Evolutionary conservation across 345 rosid genomes (phyloP).

Genomic region (Eucalyptus melliodora): DNA sequence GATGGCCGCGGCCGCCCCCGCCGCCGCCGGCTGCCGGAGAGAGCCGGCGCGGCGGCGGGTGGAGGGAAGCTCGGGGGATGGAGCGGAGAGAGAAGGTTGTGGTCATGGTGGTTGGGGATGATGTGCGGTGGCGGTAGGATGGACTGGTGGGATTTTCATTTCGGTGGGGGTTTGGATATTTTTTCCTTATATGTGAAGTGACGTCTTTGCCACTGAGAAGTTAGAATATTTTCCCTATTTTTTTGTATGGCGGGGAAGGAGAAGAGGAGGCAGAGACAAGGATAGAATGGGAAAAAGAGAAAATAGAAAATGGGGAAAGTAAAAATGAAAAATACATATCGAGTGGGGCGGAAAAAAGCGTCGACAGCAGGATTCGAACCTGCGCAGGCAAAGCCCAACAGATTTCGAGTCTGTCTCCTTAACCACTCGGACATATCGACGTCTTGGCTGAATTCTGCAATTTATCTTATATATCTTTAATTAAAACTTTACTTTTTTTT

Average conservation of each 20-base stretch:
- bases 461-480: rapidly evolving
- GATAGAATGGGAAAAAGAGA: neutral
- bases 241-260: neutral
- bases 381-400: constrained; percentile 99
- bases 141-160: neutral
- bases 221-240: neutral
- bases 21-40: neutral
- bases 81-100: constrained; percentile 1
- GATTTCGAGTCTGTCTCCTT: constrained; percentile 99
- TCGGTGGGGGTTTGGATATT: neutral
- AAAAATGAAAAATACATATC: neutral
- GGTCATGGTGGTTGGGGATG: neutral
- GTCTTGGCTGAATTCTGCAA: rapidly evolving
- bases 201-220: neutral
- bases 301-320: neutral
- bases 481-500: rapidly evolving
- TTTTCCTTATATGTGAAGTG: neutral
- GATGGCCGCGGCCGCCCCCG: neutral
- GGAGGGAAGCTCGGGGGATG: neutral
- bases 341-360: neutral
- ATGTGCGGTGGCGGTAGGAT: neutral
- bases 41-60: neutral
- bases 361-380: constrained; percentile 99
- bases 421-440: constrained; percentile 99
- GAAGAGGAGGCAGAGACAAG: neutral